Conservation (phyloP, 768 basidiomycete genomes). For the Hericium coralloides region DNA sequence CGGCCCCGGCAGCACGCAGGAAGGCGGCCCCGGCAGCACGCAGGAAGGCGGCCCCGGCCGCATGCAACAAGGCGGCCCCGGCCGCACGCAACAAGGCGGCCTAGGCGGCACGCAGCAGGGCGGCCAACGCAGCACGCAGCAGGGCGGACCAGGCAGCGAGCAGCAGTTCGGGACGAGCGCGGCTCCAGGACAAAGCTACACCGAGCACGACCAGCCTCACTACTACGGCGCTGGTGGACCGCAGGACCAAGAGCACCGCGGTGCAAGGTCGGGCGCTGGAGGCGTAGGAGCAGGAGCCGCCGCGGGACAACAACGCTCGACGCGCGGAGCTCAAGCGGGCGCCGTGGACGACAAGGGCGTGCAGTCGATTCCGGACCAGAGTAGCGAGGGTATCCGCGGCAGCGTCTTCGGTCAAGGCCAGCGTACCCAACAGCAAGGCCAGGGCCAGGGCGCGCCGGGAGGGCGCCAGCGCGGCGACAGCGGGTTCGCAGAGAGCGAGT, state of each 20-base stretch:
- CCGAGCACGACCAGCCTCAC: too few species aligned
- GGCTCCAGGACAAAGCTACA: not conserved
- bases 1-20: not conserved
- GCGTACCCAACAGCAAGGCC: not conserved
- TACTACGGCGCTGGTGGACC: not conserved
- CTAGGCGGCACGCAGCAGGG: too few species aligned
- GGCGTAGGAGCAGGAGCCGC: not conserved
- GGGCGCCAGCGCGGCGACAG: not conserved
- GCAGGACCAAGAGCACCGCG: not conserved
- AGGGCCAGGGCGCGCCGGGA: not conserved
- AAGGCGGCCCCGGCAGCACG: too few species aligned
- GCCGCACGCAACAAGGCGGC: too few species aligned
- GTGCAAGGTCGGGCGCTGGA: not conserved
- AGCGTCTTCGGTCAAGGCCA: not conserved
- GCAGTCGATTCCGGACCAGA: not conserved
- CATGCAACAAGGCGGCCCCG: too few species aligned
- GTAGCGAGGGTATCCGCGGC: not conserved
- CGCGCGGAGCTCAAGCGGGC: not conserved
- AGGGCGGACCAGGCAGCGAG: not conserved
- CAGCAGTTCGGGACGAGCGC: not conserved
- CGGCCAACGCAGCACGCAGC: too few species aligned
- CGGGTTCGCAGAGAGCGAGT: not conserved
- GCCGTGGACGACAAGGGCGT: not conserved
- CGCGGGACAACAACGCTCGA: not conserved
- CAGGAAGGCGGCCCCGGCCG: too few species aligned